Evolutionary conservation across 805 yeast genomes (phyloP), one percentile per base, ranked within the genome.

Genomic region (Sporopachydermia quercuum): DNA sequence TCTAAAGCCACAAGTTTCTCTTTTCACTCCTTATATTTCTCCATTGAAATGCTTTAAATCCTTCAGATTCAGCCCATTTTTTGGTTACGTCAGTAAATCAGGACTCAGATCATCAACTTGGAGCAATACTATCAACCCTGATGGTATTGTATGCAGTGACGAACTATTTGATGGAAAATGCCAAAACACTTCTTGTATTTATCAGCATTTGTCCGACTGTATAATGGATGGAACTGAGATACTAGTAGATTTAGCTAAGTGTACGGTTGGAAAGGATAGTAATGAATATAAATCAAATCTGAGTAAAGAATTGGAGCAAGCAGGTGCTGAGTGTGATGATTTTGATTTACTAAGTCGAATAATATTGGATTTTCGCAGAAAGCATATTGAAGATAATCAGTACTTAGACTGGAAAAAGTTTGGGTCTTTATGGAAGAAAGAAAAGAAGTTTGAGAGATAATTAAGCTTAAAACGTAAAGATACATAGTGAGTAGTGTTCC

Each of bases 1-100:
- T n/a, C n/a, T n/a, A n/a, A n/a, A n/a, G n/a, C n/a, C n/a, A n/a
- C n/a, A n/a, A n/a, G n/a, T n/a, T n/a, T n/a, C n/a, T n/a, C n/a
- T n/a, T n/a, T 43, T 36, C 38, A 41, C 17, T 6, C 45, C 47
- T 13, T 52, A 51, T 39, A 37, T 39, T 4, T 50, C 54, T 11
- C 49, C 54, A 4, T 37, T 52, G 38, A 40, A 40, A 19, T 34
- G 41, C 13, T 51, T 48, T 39, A 39, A 45, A 18, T 49, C 54
- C 8, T 50, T 42, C 40, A 37, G 39, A 16, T 51, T 51, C 40
- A 48, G 52, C 37, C 54, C 54, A 8, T 14, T 47, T 23, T 48
- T 38, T 27, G 38, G 27, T 16, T 30, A 18, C 13, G 48, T 40
- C 8, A 43, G 42, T 5, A 34, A n/a, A 11, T 38, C 37, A 13